Evolutionary conservation across 805 yeast genomes (phyloP).

Genomic region (Cephaloascus albidus): DNA sequence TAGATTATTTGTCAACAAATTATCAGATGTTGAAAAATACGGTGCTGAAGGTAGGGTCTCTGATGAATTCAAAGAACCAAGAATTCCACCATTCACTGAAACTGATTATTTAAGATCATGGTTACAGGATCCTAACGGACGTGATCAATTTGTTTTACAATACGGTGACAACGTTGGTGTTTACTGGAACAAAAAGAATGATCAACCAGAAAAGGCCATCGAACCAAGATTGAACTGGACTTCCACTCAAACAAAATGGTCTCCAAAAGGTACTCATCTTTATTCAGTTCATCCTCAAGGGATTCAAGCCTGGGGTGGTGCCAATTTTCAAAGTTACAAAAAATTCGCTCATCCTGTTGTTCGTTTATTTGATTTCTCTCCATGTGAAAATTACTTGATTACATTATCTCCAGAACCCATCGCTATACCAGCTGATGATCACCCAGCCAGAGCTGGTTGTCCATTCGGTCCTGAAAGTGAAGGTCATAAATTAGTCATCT

Average conservation of each 20-base stretch:
- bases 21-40: constrained; percentile 74
- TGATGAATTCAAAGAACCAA: constrained; percentile 63
- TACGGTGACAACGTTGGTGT: constrained; percentile 74
- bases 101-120: constrained; percentile 82
- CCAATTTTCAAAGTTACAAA: constrained; percentile 58
- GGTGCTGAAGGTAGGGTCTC: constrained; percentile 56
- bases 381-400: constrained; percentile 82
- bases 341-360: constrained; percentile 87
- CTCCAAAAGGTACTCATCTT: constrained; percentile 87
- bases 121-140: constrained; percentile 80
- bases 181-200: constrained; percentile 73
- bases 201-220: constrained; percentile 65
- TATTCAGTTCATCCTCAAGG: constrained; percentile 91
- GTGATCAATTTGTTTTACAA: constrained; percentile 86
- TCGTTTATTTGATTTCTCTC: constrained; percentile 83
- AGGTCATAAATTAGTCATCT: constrained; percentile 88
- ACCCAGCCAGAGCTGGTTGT: constrained; percentile 55
- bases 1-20: constrained; percentile 73
- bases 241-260: constrained; percentile 77
- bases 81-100: constrained; percentile 59
- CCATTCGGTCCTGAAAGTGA: constrained; percentile 83
- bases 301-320: constrained; percentile 94
- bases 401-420: constrained; percentile 87
- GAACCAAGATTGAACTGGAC: constrained; percentile 84
- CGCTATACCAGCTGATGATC: constrained; percentile 53